A percentile compares a stretch with the other conserved stretches of the same genome.
Evolutionary conservation across 257 asterid species (phyloP).

Genomic region (Solanum paucissectum): DNA sequence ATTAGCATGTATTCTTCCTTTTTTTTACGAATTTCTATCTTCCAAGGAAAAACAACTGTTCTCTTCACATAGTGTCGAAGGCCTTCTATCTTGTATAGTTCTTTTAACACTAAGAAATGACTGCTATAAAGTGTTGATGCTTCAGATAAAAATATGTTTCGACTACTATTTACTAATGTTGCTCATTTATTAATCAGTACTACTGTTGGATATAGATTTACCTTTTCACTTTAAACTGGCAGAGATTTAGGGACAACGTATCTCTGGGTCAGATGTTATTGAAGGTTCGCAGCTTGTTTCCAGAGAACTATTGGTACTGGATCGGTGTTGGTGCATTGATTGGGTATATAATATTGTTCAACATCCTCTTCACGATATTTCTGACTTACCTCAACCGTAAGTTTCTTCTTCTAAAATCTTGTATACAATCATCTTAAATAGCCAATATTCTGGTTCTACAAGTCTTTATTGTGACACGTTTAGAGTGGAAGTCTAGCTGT

Average conservation of each 20-base stretch:
- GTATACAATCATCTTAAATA: neutral
- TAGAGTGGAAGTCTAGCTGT: neutral
- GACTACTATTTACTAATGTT: neutral
- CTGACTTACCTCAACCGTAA: constrained; percentile 65
- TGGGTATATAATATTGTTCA: constrained; percentile 20
- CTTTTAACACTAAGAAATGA: neutral
- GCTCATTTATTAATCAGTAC: neutral
- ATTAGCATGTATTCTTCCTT: neutral
- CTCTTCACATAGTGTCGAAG: neutral
- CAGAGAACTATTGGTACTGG: constrained; percentile 41
- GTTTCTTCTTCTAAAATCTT: constrained; percentile 21
- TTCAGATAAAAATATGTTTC: neutral
- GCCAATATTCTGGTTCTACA: neutral
- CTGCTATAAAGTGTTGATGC: neutral
- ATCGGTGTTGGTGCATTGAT: constrained; percentile 34
- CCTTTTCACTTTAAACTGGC: neutral
- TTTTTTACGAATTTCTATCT: neutral
- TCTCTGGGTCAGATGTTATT: constrained; percentile 21
- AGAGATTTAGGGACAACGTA: constrained; percentile 16
- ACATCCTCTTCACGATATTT: constrained; percentile 18
- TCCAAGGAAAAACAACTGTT: neutral
- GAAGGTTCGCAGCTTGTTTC: constrained; percentile 20
- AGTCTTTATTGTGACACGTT: neutral
- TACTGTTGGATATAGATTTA: neutral
- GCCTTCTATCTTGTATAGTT: neutral